Base-by-base conservation (phyloP, 805 yeast genomes). In the Yamadazyma paraphyllophila region DNA sequence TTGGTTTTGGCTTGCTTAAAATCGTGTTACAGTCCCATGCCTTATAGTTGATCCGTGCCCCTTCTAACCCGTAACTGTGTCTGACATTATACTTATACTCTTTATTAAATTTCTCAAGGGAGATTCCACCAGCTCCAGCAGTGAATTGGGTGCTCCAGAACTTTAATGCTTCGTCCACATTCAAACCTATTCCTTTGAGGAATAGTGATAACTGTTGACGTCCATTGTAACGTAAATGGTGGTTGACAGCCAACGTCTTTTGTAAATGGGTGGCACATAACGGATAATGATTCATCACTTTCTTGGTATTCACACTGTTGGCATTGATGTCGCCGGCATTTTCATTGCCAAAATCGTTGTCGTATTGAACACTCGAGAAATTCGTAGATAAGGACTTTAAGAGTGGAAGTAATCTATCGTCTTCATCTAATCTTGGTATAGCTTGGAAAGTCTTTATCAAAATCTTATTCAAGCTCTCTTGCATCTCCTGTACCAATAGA, bases 41-140 rank as follows among this genome's bases (percentile, higher is more conserved):
- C 56, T 80, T 79, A 65, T 89, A 90, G 56, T 89, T 87, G 56
- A 81, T 85, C 49, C 96, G 72, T 10, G 85, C 84, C 54, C 99
- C 99, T 66, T 88, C 97, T 47, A 88, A 71, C 40, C 98, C 99
- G 62, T 92, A 94, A 50, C 77, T 78, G 65, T 94, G 97, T 49
- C 96, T 77, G 58, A 94, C 80, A 56, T 87, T 88, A 73, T 94
- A 94, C 49, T 80, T 76, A 71, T 92, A 91, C 59, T 92, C 96
- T 66, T 90, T 91, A 63, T 84, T 81, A 67, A 91, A 90, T 55
- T 81, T 80, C 44, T 89, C 97, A 44, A 80, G 62, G 4, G 83
- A 76, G 66, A 84, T 76, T 5, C 58, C 61, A 10, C 76, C 76
- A 24, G 35, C 36, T 4, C 64, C 55, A 44, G 69, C 65, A 4